Percentiles rank a stretch among this genome's conserved stretches.
These are phyloP conservation scores for Pseudofabraea citricarpa DNA, from an alignment of 2,329 filamentous ascomycete species.

Conservation along the genomic window DNA sequence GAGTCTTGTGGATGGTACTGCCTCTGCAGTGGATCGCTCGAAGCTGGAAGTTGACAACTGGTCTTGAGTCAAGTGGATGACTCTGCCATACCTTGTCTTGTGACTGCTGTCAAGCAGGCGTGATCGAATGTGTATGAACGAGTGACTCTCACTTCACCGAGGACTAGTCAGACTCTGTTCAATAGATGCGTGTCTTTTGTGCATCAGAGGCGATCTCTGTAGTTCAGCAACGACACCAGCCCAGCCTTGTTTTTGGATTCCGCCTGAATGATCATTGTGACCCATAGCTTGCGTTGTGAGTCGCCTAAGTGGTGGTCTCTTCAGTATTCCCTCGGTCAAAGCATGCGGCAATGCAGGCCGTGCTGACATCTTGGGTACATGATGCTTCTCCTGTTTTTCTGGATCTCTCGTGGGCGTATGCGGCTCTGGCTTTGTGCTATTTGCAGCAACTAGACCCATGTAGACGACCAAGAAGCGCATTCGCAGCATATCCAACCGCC, in stretches of 20 bases:
- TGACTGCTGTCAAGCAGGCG: too few relatives aligned
- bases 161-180: slow-evolving; percentile 48
- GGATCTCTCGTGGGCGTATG: slow-evolving; percentile 12
- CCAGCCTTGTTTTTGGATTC: slow-evolving; percentile 51
- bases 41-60: too few relatives aligned
- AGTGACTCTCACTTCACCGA: neutral
- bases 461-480: slow-evolving; percentile 62
- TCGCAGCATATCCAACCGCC: slow-evolving; percentile 54
- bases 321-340: slow-evolving; percentile 21
- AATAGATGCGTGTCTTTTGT: slow-evolving; percentile 57
- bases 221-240: slow-evolving; percentile 59
- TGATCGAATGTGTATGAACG: too few relatives aligned
- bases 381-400: slow-evolving; percentile 23
- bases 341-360: slow-evolving; percentile 19
- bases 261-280: slow-evolving; percentile 42
- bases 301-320: slow-evolving; percentile 40
- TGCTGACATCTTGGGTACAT: slow-evolving; percentile 13
- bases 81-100: too few relatives aligned
- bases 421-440: slow-evolving; percentile 17
- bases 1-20: too few relatives aligned
- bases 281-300: slow-evolving; percentile 50
- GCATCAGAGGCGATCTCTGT: slow-evolving; percentile 55
- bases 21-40: too few relatives aligned
- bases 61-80: too few relatives aligned
- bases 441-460: slow-evolving; percentile 51